Base-by-base conservation (phyloP, 2,329 filamentous ascomycete genomes). In the Phaeoacremonium minimum region DNA sequence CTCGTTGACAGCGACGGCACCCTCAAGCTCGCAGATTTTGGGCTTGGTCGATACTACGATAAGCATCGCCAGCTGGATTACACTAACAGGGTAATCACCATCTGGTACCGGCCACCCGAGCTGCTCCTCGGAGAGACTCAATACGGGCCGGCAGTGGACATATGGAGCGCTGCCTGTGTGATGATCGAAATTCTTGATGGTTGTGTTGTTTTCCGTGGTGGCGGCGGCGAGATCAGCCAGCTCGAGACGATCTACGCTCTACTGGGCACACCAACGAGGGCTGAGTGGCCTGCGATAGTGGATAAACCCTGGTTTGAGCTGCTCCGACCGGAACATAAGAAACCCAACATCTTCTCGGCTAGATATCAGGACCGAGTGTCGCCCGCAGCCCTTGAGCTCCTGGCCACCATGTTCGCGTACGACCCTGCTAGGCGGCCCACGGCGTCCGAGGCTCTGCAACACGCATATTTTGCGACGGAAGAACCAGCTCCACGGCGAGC, bases 231-330 rank as follows among this genome's bases (percentile, higher is more conserved):
- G 60, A 86, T 96, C 47, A 94, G 84, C 51, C 93, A 98, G 58
- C 73, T 98, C 4, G 90, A 97, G 46, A 96, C 94, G 63, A 91
- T 98, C n/a, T 96, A 96, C 62, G 83, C 84, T 34, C 73, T 95
- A 4, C 74, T 98, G 31, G 93, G 93, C 33, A 97, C 91, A 0
- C 93, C 93, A 0, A 94, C 80, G 29, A 77, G 80, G 38, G 70
- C 72, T 19, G 85, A 94, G 18, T 98, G 94, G 94, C 89, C 93
- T 2, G 83, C 80, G 7, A 77, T 97, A 15, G 73, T 85, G 13
- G 86, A 96, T 38, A 93, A 96, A 80, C 87, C 91, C 9, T 98
- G 93, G 93, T 97, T 95, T 55, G 87, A 95, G 60, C 76, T 98
- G 13, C 74, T 98, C 46, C 76, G 89, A 12, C 90, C 91, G 2